A percentile compares a stretch with the other conserved stretches of the same genome.
These are phyloP conservation scores for Macrotyloma uniflorum DNA, from an alignment of 306 rosid genomes.

Conservation along the genomic window DNA sequence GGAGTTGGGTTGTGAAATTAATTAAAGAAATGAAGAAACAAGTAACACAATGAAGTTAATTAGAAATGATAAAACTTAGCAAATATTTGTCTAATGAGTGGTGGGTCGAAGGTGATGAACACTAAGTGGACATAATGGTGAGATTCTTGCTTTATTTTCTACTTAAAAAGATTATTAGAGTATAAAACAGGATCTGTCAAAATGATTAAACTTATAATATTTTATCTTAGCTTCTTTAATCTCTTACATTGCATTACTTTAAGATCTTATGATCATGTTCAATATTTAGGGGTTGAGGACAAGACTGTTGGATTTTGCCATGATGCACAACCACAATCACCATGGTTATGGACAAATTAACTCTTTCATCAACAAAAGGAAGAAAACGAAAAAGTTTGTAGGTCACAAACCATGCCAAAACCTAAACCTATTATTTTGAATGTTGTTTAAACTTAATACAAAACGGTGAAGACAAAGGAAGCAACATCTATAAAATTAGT, in stretches of 20 bases:
- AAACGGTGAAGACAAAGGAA: neutral
- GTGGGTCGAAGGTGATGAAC: conserved; percentile 24
- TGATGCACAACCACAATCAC: neutral
- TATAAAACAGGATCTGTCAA: neutral
- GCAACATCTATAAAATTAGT: neutral
- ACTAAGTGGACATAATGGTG: conserved; percentile 10
- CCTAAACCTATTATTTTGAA: neutral
- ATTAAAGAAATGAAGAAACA: no score
- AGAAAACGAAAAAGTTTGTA: neutral
- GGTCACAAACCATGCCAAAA: neutral
- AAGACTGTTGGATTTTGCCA: neutral
- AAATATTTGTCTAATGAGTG: conserved; percentile 17
- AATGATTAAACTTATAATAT: neutral
- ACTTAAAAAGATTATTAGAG: neutral
- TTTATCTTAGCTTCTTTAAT: neutral
- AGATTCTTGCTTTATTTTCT: conserved; percentile 13
- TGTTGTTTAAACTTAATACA: conserved; percentile 10
- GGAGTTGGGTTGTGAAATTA: neutral
- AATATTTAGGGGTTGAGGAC: neutral
- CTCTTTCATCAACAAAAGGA: neutral
- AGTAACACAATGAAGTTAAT: neutral
- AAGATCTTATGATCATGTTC: conserved; percentile 29
- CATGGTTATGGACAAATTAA: conserved; percentile 4
- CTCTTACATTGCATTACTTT: conserved; percentile 28
- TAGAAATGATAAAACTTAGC: conserved; percentile 4